A percentile compares a stretch with the other conserved stretches of the same genome.
Evolutionary conservation across 1,284 basidiomycete species (phyloP).

Genomic region (Trichosporon inkin): DNA sequence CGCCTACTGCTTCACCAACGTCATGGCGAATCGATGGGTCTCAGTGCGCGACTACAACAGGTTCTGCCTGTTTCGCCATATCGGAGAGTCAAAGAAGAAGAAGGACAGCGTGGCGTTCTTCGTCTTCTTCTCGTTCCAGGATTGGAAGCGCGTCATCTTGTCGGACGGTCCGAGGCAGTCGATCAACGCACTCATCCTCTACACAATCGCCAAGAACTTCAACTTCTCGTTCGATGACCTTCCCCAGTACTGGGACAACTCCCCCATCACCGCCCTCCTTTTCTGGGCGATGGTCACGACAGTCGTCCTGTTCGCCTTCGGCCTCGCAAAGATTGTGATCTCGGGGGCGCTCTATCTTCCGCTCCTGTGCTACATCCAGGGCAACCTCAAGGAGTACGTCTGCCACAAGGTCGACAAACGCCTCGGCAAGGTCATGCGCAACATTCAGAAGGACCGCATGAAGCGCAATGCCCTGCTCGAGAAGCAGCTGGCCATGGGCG

Average conservation of each 20-base stretch:
- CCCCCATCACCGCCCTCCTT: constrained; percentile 62
- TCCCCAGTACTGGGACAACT: constrained; percentile 26
- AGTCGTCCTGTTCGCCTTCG: constrained; percentile 78
- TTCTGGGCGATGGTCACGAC: constrained; percentile 88
- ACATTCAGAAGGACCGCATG: constrained; percentile 80
- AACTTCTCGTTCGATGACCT: constrained; percentile 16
- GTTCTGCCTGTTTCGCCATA: constrained; percentile 97
- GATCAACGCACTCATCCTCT: constrained; percentile 91
- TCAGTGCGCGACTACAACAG: constrained; percentile 90
- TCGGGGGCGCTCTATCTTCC: constrained; percentile 89
- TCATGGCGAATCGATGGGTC: constrained; percentile 95
- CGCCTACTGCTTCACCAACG: constrained; percentile 92
- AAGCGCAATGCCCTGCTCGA: constrained; percentile 76
- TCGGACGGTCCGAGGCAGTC: constrained; percentile 97
- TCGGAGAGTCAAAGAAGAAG: constrained; percentile 89
- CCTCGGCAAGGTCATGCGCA: constrained; percentile 87
- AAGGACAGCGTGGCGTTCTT: constrained; percentile 98
- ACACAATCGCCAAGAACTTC: constrained; percentile 75
- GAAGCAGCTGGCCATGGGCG: constrained; percentile 80
- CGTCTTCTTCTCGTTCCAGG: constrained; percentile 98
- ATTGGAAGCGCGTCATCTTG: constrained; percentile 90
- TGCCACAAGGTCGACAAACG: constrained; percentile 99
- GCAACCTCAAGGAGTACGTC: constrained; percentile 96
- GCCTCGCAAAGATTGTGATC: constrained; percentile 70
- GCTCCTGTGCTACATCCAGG: constrained; percentile 88